Percentiles rank a stretch among this genome's conserved stretches.
Conservation (phyloP, 2,329 filamentous ascomycete genomes). For the Colletotrichum tanaceti region DNA sequence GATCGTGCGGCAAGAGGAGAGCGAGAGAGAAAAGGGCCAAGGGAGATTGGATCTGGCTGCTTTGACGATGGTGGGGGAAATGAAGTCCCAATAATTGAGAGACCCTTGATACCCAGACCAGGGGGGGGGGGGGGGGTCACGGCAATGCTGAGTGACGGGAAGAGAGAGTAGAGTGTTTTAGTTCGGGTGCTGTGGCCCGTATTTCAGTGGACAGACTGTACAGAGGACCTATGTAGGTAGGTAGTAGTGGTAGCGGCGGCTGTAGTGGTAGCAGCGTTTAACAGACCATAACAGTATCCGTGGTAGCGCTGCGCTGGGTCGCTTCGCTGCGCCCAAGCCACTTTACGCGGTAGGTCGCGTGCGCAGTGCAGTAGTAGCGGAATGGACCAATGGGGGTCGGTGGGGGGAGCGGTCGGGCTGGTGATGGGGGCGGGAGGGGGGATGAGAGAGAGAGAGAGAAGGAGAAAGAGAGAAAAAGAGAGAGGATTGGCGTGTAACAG, state of each 20-base stretch:
- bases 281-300: constrained; percentile 13
- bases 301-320: constrained; percentile 39
- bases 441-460: not conserved
- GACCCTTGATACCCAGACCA: constrained; percentile 40
- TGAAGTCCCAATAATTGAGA: constrained; percentile 42
- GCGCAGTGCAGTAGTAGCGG: constrained; percentile 25
- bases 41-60: constrained; percentile 37
- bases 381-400: constrained; percentile 22
- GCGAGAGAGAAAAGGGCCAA: constrained; percentile 26
- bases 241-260: constrained; percentile 12
- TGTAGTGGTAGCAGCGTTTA: constrained; percentile 36
- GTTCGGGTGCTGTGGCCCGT: not conserved
- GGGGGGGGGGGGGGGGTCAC: constrained; percentile 33
- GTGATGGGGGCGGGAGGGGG: constrained; percentile 20
- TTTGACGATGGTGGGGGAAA: constrained; percentile 42
- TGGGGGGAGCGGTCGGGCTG: not conserved
- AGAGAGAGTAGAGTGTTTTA: constrained; percentile 1
- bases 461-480: not conserved
- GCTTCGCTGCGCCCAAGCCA: constrained; percentile 38
- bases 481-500: too few relatives aligned
- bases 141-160: constrained; percentile 30
- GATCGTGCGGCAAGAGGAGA: constrained; percentile 18
- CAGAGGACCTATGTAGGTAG: too few relatives aligned
- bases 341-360: constrained; percentile 41
- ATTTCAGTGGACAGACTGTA: too few relatives aligned